Conservation (phyloP, 495 filamentous ascomycete genomes). For the Friedmanniomyces simplex region DNA sequence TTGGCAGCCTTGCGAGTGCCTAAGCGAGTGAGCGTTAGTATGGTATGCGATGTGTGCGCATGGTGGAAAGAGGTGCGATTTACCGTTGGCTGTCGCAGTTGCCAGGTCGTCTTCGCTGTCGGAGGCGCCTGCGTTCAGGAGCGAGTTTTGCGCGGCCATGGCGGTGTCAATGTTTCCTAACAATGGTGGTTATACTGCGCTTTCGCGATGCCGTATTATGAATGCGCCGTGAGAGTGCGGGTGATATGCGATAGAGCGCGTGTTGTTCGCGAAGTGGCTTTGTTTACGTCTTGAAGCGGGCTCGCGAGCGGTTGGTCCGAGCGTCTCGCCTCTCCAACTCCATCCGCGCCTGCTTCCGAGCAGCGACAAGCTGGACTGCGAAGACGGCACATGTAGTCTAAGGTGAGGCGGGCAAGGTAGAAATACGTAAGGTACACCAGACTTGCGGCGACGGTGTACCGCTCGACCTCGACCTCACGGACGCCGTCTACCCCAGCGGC, state of each 20-base stretch:
- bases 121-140: constrained; percentile 25
- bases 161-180: background rate
- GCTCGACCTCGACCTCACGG: no score
- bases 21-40: constrained; percentile 6
- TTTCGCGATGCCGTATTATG: background rate
- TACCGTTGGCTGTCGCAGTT: background rate
- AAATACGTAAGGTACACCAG: no score
- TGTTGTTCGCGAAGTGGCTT: constrained; percentile 13
- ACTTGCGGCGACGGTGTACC: no score
- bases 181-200: background rate
- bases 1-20: constrained; percentile 19
- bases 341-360: no score
- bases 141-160: background rate
- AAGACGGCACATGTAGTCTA: no score
- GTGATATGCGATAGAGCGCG: constrained; percentile 1
- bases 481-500: no score
- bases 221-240: background rate
- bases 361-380: no score
- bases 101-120: constrained; percentile 28
- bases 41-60: background rate
- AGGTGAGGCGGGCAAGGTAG: no score
- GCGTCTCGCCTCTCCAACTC: background rate
- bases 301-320: background rate
- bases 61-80: background rate
- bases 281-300: background rate